Percentiles rank a stretch among this genome's conserved stretches.
phyloP scores from a whole-genome alignment of 345 rosid genomes.

The rapeseed (Brassica napus) region DNA sequence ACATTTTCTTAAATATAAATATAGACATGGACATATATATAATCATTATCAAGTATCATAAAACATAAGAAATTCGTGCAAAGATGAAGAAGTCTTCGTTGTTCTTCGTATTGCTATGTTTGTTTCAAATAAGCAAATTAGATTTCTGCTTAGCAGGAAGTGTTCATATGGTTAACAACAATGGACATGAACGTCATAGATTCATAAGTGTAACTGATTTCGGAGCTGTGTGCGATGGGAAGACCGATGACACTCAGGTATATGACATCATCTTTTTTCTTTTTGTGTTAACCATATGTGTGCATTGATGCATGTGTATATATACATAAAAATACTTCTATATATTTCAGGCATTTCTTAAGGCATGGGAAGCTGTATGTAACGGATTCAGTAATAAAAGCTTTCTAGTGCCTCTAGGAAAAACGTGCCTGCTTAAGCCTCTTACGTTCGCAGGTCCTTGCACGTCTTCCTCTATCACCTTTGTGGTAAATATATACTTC shows the following conservation, averaged over 20 bases:
- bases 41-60: background rate
- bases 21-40: background rate
- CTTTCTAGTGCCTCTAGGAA: conserved; percentile 41
- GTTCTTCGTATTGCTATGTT: conserved; percentile 32
- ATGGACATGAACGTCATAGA: background rate
- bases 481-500: conserved; percentile 44
- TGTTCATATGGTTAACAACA: background rate
- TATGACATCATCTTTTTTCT: background rate
- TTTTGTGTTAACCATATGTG: background rate
- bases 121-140: conserved; percentile 20
- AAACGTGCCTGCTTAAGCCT: conserved; percentile 50
- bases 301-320: background rate
- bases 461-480: conserved; percentile 35
- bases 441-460: conserved; percentile 59
- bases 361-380: conserved; percentile 56
- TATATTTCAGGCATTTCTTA: conserved; percentile 48
- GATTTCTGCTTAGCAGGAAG: conserved; percentile 15
- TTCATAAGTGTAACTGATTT: conserved; percentile 36
- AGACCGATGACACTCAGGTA: conserved; percentile 53
- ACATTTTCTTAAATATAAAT: background rate
- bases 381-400: conserved; percentile 13
- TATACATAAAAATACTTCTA: background rate
- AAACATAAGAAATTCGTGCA: background rate
- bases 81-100: conserved; percentile 28
- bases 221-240: conserved; percentile 65